Evolutionary conservation across 192 early-diverging fungal species (phyloP).

Genomic region (Backusella circina): DNA sequence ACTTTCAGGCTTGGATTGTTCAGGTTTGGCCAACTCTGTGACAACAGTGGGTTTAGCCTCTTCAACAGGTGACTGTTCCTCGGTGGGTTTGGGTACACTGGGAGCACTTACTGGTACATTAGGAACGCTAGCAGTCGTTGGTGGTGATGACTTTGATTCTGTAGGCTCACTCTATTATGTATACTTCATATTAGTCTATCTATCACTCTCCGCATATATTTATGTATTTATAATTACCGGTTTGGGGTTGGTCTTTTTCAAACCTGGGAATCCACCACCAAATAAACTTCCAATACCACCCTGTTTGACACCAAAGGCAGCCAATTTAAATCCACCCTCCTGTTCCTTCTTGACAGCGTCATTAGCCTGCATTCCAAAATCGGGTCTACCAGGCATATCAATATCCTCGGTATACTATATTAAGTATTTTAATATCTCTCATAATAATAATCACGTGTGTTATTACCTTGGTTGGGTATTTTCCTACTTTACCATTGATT

Average conservation of each 20-base stretch:
- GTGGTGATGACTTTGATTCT: neutral
- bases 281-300: constrained; percentile 76
- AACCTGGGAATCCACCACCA: constrained; percentile 63
- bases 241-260: constrained; percentile 53
- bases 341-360: neutral
- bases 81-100: neutral
- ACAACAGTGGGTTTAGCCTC: neutral
- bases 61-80: neutral
- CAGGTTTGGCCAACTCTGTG: neutral
- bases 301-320: constrained; percentile 75
- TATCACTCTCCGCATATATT: neutral
- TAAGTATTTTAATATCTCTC: neutral
- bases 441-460: neutral
- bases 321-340: constrained; percentile 53
- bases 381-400: constrained; percentile 30
- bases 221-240: neutral
- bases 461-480: constrained; percentile 60
- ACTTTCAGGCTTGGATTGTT: neutral
- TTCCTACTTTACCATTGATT: constrained; percentile 63
- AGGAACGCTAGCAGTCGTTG: neutral
- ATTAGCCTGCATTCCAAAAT: constrained; percentile 8
- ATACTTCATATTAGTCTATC: neutral
- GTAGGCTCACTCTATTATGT: neutral
- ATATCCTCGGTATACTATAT: constrained; percentile 28
- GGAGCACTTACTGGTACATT: neutral